A percentile compares a stretch with the other conserved stretches of the same genome.
These are phyloP conservation scores for Apophysomyces trapeziformis DNA, from an alignment of 371 early-diverging fungal species.

Conservation along the genomic window DNA sequence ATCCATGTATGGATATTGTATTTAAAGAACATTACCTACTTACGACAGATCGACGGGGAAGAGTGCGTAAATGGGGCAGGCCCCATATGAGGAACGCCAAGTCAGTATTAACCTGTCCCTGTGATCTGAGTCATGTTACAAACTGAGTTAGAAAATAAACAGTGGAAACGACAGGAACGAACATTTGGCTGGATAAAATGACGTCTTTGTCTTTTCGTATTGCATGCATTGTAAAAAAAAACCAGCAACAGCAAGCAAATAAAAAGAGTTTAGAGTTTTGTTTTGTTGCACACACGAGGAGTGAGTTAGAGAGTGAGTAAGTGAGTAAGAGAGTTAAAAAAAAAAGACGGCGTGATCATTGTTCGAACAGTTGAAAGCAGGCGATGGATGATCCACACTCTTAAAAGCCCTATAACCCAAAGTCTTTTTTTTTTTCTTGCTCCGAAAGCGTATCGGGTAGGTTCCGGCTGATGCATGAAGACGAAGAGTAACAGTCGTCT, in stretches of 20 bases:
- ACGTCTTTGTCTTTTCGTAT: slow-evolving; percentile 9
- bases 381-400: slow-evolving; percentile 5
- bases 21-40: slow-evolving; percentile 81
- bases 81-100: slow-evolving; percentile 20
- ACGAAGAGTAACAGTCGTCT: slow-evolving; percentile 14
- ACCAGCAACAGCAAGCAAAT: no score
- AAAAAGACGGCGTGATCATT: slow-evolving; percentile 11
- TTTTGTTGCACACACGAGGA: slow-evolving; percentile 1
- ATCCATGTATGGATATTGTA: slow-evolving; percentile 71
- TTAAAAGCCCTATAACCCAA: not conserved
- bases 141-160: slow-evolving; percentile 5
- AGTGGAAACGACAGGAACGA: not conserved
- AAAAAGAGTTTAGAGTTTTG: not conserved
- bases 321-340: not conserved
- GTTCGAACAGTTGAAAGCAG: not conserved
- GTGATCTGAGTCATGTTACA: slow-evolving; percentile 6
- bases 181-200: not conserved
- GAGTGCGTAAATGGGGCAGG: slow-evolving; percentile 78
- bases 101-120: slow-evolving; percentile 2
- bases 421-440: not conserved
- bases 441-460: slow-evolving; percentile 7
- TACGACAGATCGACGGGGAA: slow-evolving; percentile 84
- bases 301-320: no score
- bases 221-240: slow-evolving; percentile 7
- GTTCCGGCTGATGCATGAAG: slow-evolving; percentile 10